Conservation (phyloP, 768 basidiomycete genomes). For the Cystobasidium ongulense region DNA sequence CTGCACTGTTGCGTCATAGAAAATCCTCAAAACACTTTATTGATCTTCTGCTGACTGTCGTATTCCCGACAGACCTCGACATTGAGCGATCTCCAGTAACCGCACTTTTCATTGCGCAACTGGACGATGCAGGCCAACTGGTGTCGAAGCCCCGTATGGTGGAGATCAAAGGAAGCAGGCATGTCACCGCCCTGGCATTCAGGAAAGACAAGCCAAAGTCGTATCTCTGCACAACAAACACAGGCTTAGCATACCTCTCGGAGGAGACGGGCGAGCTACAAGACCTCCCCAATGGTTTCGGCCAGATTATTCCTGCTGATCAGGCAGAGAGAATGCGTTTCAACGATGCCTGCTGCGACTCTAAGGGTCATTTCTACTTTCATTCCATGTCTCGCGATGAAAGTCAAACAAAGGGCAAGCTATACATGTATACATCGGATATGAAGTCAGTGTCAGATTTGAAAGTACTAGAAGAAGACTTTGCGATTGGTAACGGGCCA, state of each 20-base stretch:
- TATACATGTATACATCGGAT: slow-evolving; percentile 24
- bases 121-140: neutral
- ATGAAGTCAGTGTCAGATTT: slow-evolving; percentile 10
- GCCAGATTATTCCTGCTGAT: slow-evolving; percentile 2
- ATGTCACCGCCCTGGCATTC: slow-evolving; percentile 28
- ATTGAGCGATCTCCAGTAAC: slow-evolving; percentile 23
- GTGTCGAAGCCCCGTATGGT: neutral
- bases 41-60: neutral
- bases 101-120: slow-evolving; percentile 28
- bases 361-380: slow-evolving; percentile 31
- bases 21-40: neutral
- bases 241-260: slow-evolving; percentile 25
- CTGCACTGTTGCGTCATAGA: slow-evolving; percentile 22
- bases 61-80: slow-evolving; percentile 25
- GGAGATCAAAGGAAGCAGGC: slow-evolving; percentile 21
- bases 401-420: slow-evolving; percentile 4
- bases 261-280: slow-evolving; percentile 10
- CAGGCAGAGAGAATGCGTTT: slow-evolving; percentile 19
- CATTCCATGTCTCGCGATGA: slow-evolving; percentile 24
- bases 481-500: slow-evolving; percentile 32
- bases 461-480: slow-evolving; percentile 19
- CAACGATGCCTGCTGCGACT: slow-evolving; percentile 30
- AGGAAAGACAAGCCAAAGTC: slow-evolving; percentile 9
- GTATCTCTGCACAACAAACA: slow-evolving; percentile 27
- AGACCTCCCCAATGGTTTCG: slow-evolving; percentile 2